A percentile compares a stretch with the other conserved stretches of the same genome.
These are phyloP conservation scores for Arthrinium puccinioides DNA, from an alignment of 2,329 filamentous ascomycete species.

Conservation along the genomic window DNA sequence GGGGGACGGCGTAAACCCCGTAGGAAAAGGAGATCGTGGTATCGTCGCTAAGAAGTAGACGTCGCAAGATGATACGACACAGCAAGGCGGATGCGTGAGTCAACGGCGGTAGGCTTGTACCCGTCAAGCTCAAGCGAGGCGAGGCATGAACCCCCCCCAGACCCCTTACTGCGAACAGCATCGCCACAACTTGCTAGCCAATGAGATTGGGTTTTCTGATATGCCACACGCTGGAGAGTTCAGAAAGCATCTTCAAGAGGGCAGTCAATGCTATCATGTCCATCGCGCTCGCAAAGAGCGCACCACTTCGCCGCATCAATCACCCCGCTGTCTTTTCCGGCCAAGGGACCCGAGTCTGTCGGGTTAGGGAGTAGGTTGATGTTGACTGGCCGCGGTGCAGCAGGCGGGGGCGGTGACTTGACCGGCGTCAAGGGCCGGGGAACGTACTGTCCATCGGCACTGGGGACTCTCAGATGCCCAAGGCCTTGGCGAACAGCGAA, in stretches of 20 bases:
- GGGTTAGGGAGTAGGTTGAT: conserved; percentile 50
- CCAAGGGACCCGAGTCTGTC: conserved; percentile 60
- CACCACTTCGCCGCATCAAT: conserved; percentile 91
- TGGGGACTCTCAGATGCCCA: conserved; percentile 30
- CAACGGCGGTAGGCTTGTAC: no score
- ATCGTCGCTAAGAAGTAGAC: conserved; percentile 4
- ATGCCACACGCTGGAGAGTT: no score
- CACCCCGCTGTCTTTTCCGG: conserved; percentile 70
- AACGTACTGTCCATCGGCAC: conserved; percentile 34
- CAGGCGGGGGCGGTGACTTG: conserved; percentile 32
- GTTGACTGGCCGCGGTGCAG: no score
- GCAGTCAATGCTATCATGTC: conserved; percentile 92
- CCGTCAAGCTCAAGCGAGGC: no score
- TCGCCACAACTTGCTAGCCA: no score
- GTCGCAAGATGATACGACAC: no score
- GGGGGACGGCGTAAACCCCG: no score
- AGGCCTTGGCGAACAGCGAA: conserved; percentile 30
- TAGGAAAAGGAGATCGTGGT: background rate
- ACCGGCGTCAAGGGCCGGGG: conserved; percentile 49
- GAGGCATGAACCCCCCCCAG: background rate
- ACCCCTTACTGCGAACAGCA: no score
- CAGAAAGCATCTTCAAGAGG: conserved; percentile 79
- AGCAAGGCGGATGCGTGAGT: no score
- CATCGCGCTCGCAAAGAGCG: conserved; percentile 90
- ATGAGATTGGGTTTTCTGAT: no score